phyloP scores from a whole-genome alignment of 306 rosid genomes.

The Vigna unguiculata region DNA sequence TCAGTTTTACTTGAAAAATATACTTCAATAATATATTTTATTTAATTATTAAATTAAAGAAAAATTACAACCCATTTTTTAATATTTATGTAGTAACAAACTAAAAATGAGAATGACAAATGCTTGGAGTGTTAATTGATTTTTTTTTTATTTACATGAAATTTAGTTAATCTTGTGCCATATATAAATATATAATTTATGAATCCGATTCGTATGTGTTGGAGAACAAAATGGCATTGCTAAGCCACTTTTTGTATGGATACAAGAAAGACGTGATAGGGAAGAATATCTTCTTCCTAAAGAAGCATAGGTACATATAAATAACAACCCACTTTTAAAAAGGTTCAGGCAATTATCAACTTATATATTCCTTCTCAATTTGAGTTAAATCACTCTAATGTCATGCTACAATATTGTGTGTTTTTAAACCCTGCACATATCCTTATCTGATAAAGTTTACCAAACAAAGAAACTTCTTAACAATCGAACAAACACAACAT shows the following conservation, averaged over 20 bases:
- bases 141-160: too few relatives aligned
- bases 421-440: background rate
- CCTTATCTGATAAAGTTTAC: constrained; percentile 4
- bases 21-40: too few relatives aligned
- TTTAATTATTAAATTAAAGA: too few relatives aligned
- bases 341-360: constrained; percentile 8
- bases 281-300: constrained; percentile 39
- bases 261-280: constrained; percentile 24
- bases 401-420: background rate
- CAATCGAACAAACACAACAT: background rate
- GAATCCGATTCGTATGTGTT: constrained; percentile 34
- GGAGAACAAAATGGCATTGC: constrained; percentile 26
- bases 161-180: too few relatives aligned
- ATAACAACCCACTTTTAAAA: constrained; percentile 28
- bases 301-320: constrained; percentile 7
- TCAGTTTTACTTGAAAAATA: too few relatives aligned
- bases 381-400: constrained; percentile 7
- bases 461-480: background rate
- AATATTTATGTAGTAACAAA: too few relatives aligned
- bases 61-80: too few relatives aligned
- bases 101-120: too few relatives aligned
- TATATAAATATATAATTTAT: too few relatives aligned
- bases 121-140: too few relatives aligned
- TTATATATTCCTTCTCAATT: constrained; percentile 32
- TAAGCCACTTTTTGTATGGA: constrained; percentile 15